Base-by-base conservation (phyloP, 768 basidiomycete species). In the Suillus placidus region DNA sequence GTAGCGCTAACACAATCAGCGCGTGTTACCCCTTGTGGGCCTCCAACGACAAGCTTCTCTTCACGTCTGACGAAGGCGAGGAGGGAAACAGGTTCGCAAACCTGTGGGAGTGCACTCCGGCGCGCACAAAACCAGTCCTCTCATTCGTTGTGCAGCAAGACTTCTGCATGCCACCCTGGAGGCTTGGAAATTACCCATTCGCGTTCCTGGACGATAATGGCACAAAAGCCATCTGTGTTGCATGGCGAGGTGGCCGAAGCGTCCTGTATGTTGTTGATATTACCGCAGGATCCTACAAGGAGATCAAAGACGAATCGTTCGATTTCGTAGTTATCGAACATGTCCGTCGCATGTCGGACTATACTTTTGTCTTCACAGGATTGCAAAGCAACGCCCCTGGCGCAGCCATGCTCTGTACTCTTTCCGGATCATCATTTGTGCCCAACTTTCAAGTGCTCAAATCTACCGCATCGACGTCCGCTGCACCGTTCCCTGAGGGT, bases 11-110 rank as follows among this genome's bases (percentile, higher is more conserved):
- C 14, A 32, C 16, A 10, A 60, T 64, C 13, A 54, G 86, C 49
- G 85, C 87, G 34, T 80, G 71, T 13, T 88, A 89, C 69, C 88
- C 92, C 0, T 70, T 76, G 7, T 93, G 91, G 91, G 74, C 81
- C 5, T 80, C 78, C 64, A 79, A 87, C 68, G 81, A 85, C 37
- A 80, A 75, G 5, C 78, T 93, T 45, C 77, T 89, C 55, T 92
- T 88, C 76, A 86, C 87, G 8, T 84, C 81, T 38, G 92, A 94
- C 68, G 79, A 80, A 62, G 34, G 65, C 34, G 91, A 89, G 0
- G 92, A 94, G 68, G 79, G 80, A 62, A 37, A 64, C 26, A 91
- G 89, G 0, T 93, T 82, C 72, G 81, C 85, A 64, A 91, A 93
- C 70, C 88, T 92, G 0, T 92, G 85, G 83, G 80, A 71, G 30